Conservation (phyloP, 139 green algal species). For the Volvox africanus region DNA sequence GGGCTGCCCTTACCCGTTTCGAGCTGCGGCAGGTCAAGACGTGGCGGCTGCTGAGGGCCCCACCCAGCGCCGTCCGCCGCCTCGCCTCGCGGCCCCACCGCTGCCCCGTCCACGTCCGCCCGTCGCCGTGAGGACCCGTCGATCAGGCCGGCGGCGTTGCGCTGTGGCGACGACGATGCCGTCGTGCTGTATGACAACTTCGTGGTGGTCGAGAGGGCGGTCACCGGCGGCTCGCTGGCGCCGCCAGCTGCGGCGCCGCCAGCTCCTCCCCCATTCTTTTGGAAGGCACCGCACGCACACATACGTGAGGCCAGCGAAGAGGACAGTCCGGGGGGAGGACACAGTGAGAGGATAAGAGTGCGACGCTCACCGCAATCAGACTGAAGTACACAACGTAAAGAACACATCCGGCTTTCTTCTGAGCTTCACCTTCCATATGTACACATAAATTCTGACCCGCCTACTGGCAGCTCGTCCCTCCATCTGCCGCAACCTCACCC, state of each 20-base stretch:
- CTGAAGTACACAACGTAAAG: too few species aligned
- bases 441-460: too few species aligned
- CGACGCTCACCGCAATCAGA: too few species aligned
- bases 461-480: too few species aligned
- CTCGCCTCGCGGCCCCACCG: background rate
- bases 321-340: too few species aligned
- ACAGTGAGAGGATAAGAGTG: too few species aligned
- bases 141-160: background rate
- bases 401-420: too few species aligned
- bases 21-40: slow-evolving; percentile 45
- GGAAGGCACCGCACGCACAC: too few species aligned
- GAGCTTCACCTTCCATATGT: too few species aligned
- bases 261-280: too few species aligned
- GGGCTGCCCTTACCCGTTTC: slow-evolving; percentile 28
- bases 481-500: too few species aligned
- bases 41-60: background rate
- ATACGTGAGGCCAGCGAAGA: too few species aligned
- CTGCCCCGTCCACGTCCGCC: background rate
- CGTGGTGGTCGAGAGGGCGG: background rate
- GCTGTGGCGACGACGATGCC: background rate
- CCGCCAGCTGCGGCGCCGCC: background rate
- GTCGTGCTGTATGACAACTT: slow-evolving; percentile 27
- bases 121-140: background rate
- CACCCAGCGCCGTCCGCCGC: background rate
- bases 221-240: slow-evolving; percentile 14